Conservation (phyloP, 345 rosid species). For the Eutrema yunnanense region DNA sequence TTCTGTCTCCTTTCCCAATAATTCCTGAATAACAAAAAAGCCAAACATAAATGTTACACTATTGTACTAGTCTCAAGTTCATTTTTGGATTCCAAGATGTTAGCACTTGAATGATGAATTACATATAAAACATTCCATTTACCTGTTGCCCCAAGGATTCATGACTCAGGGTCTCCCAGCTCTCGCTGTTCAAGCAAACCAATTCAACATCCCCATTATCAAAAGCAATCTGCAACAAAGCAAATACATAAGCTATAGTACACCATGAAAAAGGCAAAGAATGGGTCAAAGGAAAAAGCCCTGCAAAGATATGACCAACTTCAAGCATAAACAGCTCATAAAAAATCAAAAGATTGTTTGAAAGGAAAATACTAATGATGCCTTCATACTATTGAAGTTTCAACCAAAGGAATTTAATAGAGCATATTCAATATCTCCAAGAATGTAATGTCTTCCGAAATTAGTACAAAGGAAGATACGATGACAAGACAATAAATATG, state of each 20-base stretch:
- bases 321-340: neutral
- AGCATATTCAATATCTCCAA: neutral
- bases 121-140: conserved; percentile 4
- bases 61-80: conserved; percentile 4
- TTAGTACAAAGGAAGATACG: neutral
- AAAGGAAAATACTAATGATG: neutral
- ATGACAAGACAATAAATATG: neutral
- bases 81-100: neutral
- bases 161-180: conserved; percentile 41
- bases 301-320: neutral
- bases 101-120: conserved; percentile 1
- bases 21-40: conserved; percentile 16
- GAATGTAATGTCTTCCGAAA: neutral
- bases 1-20: conserved; percentile 31
- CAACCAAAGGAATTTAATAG: neutral
- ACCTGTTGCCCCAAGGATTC: conserved; percentile 40
- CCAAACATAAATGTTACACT: conserved; percentile 10
- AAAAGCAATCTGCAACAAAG: conserved; percentile 39
- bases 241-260: neutral
- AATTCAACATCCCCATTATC: conserved; percentile 46
- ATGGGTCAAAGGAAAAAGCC: neutral
- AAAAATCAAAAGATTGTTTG: neutral
- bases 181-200: conserved; percentile 45
- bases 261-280: neutral
- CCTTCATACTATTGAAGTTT: neutral